These are phyloP conservation scores for Neofusicoccum umdonicola DNA, from an alignment of 2,329 filamentous ascomycete species.

Conservation along the genomic window DNA sequence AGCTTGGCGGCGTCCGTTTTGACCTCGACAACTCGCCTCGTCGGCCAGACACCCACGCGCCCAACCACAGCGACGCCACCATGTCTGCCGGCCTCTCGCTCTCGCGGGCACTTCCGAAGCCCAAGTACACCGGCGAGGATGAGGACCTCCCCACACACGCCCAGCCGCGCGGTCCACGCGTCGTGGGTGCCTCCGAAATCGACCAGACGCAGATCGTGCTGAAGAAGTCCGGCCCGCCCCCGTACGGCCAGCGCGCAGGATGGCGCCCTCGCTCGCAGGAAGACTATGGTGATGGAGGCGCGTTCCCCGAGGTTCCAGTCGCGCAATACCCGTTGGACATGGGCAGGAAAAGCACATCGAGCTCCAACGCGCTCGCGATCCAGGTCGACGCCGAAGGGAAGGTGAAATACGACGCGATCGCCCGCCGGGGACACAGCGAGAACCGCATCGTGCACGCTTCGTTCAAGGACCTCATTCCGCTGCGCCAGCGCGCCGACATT, in stretches of 20 bases:
- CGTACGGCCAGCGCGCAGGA: constrained; percentile 81
- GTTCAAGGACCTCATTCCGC: constrained; percentile 94
- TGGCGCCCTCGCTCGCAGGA: constrained; percentile 88
- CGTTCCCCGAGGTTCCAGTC: constrained; percentile 89
- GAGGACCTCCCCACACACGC: constrained; percentile 72
- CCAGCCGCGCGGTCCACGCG: constrained; percentile 75
- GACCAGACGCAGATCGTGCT: constrained; percentile 75
- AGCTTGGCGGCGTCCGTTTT: neutral
- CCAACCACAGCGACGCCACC: constrained; percentile 18
- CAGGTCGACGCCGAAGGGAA: constrained; percentile 90
- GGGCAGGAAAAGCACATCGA: constrained; percentile 70
- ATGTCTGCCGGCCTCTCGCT: constrained; percentile 60
- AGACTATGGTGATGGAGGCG: constrained; percentile 94
- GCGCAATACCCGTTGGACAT: constrained; percentile 96
- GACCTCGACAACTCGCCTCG: constrained; percentile 8
- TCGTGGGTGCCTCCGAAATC: constrained; percentile 74
- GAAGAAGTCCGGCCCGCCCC: constrained; percentile 75
- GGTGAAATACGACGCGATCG: constrained; percentile 95
- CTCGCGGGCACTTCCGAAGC: constrained; percentile 78
- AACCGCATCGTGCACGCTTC: constrained; percentile 86
- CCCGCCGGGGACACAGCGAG: constrained; percentile 80
- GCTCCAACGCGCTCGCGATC: constrained; percentile 85
- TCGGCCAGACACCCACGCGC: neutral
- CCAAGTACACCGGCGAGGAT: constrained; percentile 86
- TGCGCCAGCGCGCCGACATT: constrained; percentile 87